These are phyloP conservation scores for Adenanthera pavonina DNA, from an alignment of 306 rosid species.

Conservation along the genomic window DNA sequence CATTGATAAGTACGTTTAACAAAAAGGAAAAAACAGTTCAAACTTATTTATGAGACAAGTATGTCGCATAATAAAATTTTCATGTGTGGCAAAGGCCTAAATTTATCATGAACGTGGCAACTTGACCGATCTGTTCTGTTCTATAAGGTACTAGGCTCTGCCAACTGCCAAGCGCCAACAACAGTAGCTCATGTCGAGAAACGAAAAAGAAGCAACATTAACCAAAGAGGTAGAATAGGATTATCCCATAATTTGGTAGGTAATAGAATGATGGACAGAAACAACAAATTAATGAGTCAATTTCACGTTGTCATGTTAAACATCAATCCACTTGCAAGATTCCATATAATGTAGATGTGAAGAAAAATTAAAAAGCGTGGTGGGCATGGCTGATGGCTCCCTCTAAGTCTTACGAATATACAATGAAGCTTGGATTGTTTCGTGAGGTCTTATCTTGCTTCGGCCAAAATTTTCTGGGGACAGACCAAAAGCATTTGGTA, in stretches of 20 bases:
- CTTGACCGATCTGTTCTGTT: neutral
- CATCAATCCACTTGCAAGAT: slow-evolving; percentile 23
- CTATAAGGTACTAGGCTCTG: neutral
- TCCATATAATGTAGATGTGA: slow-evolving; percentile 25
- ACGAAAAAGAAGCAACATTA: neutral
- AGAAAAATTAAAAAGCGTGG: slow-evolving; percentile 17
- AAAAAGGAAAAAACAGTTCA: no score
- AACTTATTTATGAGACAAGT: neutral
- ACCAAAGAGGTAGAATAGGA: neutral
- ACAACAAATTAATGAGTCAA: slow-evolving; percentile 6
- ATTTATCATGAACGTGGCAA: neutral
- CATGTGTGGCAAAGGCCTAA: neutral
- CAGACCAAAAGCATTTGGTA: slow-evolving; percentile 24
- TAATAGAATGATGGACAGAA: neutral
- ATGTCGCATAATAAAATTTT: neutral
- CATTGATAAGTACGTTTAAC: neutral
- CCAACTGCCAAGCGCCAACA: neutral
- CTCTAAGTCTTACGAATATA: slow-evolving; percentile 1
- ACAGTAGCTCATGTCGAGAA: neutral
- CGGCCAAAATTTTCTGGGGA: slow-evolving; percentile 15
- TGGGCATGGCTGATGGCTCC: neutral
- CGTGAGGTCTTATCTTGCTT: slow-evolving; percentile 28
- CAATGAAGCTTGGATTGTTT: slow-evolving; percentile 9
- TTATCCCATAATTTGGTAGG: neutral
- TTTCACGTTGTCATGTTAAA: slow-evolving; percentile 1